Conservation (phyloP, 1,284 basidiomycete species). For the Thecaphora frezii region DNA sequence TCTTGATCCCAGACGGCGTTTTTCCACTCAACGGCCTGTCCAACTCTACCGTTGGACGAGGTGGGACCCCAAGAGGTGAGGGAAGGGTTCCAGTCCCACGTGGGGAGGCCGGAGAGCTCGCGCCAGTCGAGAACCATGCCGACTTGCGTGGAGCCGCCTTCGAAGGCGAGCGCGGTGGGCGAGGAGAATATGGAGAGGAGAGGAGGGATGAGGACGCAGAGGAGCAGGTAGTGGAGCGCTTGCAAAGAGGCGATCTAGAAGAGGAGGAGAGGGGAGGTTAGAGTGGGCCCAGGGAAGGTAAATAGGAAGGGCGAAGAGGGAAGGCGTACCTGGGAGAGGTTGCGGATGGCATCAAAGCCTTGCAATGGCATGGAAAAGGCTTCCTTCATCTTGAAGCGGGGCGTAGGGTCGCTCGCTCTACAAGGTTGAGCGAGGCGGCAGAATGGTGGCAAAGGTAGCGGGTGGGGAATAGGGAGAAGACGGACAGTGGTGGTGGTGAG, state of each 20-base stretch:
- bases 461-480: no score
- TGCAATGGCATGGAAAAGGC: constrained; percentile 27
- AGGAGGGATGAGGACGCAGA: constrained; percentile 80
- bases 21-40: no score
- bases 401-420: no score
- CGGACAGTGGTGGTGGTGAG: no score
- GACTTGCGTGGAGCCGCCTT: constrained; percentile 80
- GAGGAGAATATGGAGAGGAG: constrained; percentile 76
- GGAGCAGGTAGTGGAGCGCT: constrained; percentile 84
- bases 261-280: neutral
- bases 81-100: neutral
- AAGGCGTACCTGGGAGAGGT: constrained; percentile 8
- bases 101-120: constrained; percentile 68
- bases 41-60: no score
- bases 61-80: no score
- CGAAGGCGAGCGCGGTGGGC: constrained; percentile 72
- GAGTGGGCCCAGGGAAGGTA: neutral
- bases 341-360: constrained; percentile 29
- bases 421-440: no score
- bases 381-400: constrained; percentile 30
- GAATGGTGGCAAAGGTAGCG: no score
- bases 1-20: neutral
- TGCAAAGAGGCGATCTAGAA: constrained; percentile 85
- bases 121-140: constrained; percentile 98
- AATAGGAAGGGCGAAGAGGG: neutral